Evolutionary conservation across 768 basidiomycete species (phyloP).

Genomic region (Pisolithus orientalis): DNA sequence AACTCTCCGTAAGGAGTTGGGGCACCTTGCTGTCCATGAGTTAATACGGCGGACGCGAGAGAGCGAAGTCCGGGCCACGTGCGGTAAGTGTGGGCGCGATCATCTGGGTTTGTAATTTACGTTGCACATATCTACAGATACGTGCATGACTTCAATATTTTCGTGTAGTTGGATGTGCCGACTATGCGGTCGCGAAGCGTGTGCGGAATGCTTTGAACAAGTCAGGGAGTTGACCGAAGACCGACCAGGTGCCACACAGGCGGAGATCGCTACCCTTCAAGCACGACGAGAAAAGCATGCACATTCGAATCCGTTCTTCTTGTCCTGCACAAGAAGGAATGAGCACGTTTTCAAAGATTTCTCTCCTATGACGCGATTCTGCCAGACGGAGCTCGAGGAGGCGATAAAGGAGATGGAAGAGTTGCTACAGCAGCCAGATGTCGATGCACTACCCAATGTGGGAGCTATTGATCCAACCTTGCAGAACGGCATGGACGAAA

Average conservation of each 20-base stretch:
- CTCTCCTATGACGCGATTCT: conserved; percentile 77
- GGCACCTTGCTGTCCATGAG: conserved; percentile 49
- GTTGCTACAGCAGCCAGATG: conserved; percentile 34
- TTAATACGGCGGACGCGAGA: conserved; percentile 73
- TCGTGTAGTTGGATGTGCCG: conserved; percentile 87
- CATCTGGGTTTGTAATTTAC: conserved; percentile 2
- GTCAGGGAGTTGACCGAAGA: conserved; percentile 59
- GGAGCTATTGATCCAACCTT: conserved; percentile 26
- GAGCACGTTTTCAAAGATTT: conserved; percentile 67
- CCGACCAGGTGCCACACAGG: conserved; percentile 39
- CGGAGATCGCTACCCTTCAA: conserved; percentile 44
- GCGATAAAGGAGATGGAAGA: conserved; percentile 67
- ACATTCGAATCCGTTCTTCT: conserved; percentile 66
- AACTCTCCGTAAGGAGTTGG: conserved; percentile 55
- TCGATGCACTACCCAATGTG: conserved; percentile 15
- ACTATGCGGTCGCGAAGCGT: conserved; percentile 86
- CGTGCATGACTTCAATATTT: conserved; percentile 91
- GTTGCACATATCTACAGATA: conserved; percentile 46
- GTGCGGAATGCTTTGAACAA: conserved; percentile 73
- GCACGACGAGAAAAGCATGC: conserved; percentile 53
- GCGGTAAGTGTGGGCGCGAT: conserved; percentile 47
- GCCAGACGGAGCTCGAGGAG: conserved; percentile 51
- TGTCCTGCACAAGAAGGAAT: conserved; percentile 62
- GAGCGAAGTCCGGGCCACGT: conserved; percentile 77
- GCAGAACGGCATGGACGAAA: conserved; percentile 10